These are phyloP conservation scores for Tuber calosporum DNA, from an alignment of 495 filamentous ascomycete species.

Conservation along the genomic window DNA sequence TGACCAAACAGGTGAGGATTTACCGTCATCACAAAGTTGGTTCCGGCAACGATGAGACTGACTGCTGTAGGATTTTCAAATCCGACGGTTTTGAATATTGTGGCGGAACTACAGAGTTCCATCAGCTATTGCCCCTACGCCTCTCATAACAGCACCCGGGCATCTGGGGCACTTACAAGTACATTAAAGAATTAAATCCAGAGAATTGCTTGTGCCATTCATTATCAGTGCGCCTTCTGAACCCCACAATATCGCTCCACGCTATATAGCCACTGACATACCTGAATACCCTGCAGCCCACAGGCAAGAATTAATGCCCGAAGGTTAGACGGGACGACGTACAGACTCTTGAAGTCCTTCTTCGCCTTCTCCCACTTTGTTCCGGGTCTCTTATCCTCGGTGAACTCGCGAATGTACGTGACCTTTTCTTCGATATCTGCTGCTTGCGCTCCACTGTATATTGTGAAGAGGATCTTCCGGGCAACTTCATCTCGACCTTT, in stretches of 20 bases:
- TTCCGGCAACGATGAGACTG: conserved; percentile 48
- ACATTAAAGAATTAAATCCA: conserved; percentile 92
- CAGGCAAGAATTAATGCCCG: conserved; percentile 50
- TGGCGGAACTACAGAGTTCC: conserved; percentile 47
- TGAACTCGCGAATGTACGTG: conserved; percentile 42
- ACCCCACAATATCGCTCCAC: neutral
- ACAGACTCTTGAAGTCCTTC: conserved; percentile 47
- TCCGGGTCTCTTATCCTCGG: conserved; percentile 46
- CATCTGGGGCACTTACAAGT: conserved; percentile 49
- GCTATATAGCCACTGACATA: neutral
- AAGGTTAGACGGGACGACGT: conserved; percentile 45
- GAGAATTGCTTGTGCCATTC: conserved; percentile 67
- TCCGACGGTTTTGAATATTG: conserved; percentile 50
- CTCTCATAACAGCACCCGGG: neutral
- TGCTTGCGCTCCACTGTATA: conserved; percentile 27
- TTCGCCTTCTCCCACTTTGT: conserved; percentile 44
- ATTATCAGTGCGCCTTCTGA: neutral
- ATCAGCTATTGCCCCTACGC: neutral
- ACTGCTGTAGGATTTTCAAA: conserved; percentile 50
- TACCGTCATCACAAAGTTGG: conserved; percentile 51
- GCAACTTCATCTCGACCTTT: conserved; percentile 22
- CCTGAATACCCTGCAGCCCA: conserved; percentile 39
- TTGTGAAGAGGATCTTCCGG: conserved; percentile 20
- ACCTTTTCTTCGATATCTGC: conserved; percentile 30
- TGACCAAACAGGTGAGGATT: neutral